Percentiles rank a stretch among this genome's conserved stretches.
Conservation (phyloP, 805 yeast species). For the Kuraishia borneana region DNA sequence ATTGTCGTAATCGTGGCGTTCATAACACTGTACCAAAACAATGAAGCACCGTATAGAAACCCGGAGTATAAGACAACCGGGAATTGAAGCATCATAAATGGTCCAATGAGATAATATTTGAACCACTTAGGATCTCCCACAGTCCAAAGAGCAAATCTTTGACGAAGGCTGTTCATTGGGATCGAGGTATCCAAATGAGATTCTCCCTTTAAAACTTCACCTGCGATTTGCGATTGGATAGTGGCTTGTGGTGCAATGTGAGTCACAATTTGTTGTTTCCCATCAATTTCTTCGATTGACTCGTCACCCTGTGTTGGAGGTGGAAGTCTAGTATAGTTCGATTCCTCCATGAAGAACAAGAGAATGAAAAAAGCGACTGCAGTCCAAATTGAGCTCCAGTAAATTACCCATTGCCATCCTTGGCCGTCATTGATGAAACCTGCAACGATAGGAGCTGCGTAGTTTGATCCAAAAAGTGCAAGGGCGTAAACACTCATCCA, state of each 20-base stretch:
- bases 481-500: constrained; percentile 27
- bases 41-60: constrained; percentile 36
- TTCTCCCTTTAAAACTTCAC: constrained; percentile 1
- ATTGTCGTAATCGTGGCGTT: constrained; percentile 36
- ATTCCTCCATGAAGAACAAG: constrained; percentile 35
- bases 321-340: constrained; percentile 20
- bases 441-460: constrained; percentile 38
- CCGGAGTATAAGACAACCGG: constrained; percentile 54
- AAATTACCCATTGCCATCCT: constrained; percentile 38
- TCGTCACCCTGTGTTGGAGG: constrained; percentile 10
- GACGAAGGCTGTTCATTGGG: constrained; percentile 7
- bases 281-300: constrained; percentile 10
- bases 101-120: constrained; percentile 21
- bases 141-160: constrained; percentile 23
- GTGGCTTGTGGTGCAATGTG: not conserved
- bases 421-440: constrained; percentile 33
- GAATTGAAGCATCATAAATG: constrained; percentile 28
- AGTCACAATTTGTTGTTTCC: constrained; percentile 12
- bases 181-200: constrained; percentile 1
- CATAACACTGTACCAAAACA: constrained; percentile 36
- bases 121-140: constrained; percentile 13
- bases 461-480: constrained; percentile 36
- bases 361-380: constrained; percentile 22
- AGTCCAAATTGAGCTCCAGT: constrained; percentile 28
- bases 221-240: not conserved